Conservation (phyloP, 1,284 basidiomycete genomes). For the Ganoderma leucocontextum region DNA sequence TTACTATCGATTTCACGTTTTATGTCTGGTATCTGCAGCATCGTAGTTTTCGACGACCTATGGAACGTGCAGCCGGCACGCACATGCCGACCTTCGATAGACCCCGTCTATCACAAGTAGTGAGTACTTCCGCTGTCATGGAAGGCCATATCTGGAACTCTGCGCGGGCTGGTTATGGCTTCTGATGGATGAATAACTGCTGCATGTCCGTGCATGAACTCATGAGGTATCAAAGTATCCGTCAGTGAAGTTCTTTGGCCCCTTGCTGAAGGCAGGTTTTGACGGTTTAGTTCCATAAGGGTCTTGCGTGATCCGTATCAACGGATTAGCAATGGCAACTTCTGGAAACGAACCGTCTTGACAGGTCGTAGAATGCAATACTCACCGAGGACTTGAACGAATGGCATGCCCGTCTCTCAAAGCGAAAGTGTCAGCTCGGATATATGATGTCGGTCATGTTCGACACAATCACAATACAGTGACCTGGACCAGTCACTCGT, state of each 20-base stretch:
- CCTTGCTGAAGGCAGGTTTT: not conserved
- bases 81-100: not conserved
- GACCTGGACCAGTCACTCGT: not conserved
- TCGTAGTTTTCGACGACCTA: not conserved
- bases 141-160: not conserved
- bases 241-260: not conserved
- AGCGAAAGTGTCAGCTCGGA: not conserved
- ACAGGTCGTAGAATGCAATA: conserved; percentile 1
- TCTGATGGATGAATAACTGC: not conserved
- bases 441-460: not conserved
- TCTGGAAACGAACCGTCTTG: not conserved
- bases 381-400: conserved; percentile 2
- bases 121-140: not conserved
- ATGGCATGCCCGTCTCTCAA: not conserved
- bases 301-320: not conserved
- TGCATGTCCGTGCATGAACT: not conserved
- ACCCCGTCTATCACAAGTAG: not conserved
- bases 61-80: not conserved
- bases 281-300: not conserved
- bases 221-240: not conserved
- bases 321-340: not conserved
- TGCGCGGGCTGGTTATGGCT: not conserved
- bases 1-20: not conserved
- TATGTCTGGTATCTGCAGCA: not conserved
- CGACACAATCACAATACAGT: not conserved